Evolutionary conservation across 805 yeast species (phyloP), one percentile per base, ranked within the genome.

Genomic region (Starmerella bombi): DNA sequence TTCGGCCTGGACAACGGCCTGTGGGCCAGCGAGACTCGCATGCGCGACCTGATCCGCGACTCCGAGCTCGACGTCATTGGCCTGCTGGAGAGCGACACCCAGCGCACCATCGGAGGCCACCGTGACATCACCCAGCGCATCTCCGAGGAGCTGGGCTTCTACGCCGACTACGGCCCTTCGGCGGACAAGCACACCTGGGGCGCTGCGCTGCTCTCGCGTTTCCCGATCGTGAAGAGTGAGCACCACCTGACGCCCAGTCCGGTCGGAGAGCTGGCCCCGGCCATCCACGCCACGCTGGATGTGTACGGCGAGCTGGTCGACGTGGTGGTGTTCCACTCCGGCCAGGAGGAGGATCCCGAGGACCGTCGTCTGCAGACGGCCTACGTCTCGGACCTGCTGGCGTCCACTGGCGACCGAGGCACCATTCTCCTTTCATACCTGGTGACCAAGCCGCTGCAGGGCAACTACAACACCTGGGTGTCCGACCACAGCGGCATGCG

Each of bases 161-260:
- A 91, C 57, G 86, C 78, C 18, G 98, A 91, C 60, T 91, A 76
- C 57, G 98, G 98, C 6, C 98, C 98, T 6, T 95, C 96, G 12
- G 96, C 97, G 40, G 83, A 85, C 59, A 80, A 86, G 60, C 97
- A 91, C 63, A 91, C 98, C 0, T 91, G 98, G 98, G 98, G 98
- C 32, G 80, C 86, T 37, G 91, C 91, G 2, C 67, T 91, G 46
- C 66, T 91, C 50, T 86, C 96, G 17, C 84, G 86, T 57, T 91
- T 88, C 71, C 98, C 98, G 23, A 91, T 91, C 46, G 52, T 91
- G 42, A 74, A 79, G 55, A 84, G 96, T 3, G 75, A 85, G 1
- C 98, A 91, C 59, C 93, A 86, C 58, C 67, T 91, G 51, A 64
- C 88, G 42, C 98, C 98, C 3, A 82, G 94, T 5, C 98, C 98